Percentiles rank a stretch among this genome's conserved stretches.
Evolutionary conservation across 2,329 filamentous ascomycete genomes (phyloP).

Genomic region (Aspergillus sp.): DNA sequence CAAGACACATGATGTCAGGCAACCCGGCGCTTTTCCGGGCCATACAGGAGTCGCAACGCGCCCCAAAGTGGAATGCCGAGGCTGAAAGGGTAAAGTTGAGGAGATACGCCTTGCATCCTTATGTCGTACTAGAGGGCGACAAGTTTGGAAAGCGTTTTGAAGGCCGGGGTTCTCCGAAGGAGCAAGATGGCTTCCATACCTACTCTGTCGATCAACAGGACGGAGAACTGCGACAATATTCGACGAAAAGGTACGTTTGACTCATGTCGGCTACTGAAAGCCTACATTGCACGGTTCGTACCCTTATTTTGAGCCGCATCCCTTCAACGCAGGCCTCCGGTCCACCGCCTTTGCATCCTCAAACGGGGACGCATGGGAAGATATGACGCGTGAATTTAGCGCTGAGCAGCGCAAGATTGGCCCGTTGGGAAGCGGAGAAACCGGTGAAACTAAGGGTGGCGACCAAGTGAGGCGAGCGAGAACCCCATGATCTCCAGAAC

Average conservation of each 20-base stretch:
- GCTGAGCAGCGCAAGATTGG: background rate
- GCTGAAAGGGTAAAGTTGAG: background rate
- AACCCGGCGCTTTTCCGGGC: background rate
- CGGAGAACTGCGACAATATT: background rate
- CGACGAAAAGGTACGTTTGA: background rate
- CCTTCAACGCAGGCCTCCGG: background rate
- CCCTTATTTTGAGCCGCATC: slow-evolving; percentile 5
- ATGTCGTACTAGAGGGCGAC: background rate
- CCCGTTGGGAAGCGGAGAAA: background rate
- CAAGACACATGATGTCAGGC: background rate
- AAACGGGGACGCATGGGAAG: background rate
- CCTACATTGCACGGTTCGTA: background rate
- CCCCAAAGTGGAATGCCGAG: background rate
- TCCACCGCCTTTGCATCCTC: background rate
- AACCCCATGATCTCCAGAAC: slow-evolving; percentile 2
- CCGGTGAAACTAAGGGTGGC: slow-evolving; percentile 1
- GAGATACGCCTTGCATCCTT: background rate
- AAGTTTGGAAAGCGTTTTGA: background rate
- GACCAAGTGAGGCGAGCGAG: background rate
- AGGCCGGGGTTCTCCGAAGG: background rate
- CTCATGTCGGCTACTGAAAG: background rate
- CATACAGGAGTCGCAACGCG: background rate
- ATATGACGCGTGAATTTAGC: background rate
- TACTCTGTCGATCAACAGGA: background rate
- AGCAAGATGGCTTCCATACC: background rate